Conservation (phyloP, 2,329 filamentous ascomycete species). For the Colletotrichum tamarilloi region DNA sequence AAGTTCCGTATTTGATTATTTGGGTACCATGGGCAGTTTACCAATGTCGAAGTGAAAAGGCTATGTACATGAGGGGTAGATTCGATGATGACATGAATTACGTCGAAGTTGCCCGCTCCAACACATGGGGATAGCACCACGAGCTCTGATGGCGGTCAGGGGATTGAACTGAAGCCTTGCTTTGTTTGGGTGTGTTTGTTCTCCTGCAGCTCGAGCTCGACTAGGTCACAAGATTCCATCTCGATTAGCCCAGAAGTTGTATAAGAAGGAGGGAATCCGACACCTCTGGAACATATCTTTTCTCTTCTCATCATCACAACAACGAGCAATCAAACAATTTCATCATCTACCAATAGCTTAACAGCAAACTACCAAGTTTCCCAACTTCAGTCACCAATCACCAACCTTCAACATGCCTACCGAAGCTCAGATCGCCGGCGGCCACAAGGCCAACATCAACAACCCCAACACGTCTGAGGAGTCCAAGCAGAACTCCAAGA, state of each 20-base stretch:
- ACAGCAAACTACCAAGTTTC: not conserved
- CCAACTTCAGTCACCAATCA: not conserved
- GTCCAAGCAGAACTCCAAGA: conserved; percentile 65
- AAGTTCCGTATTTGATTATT: not conserved
- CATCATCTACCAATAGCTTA: not conserved
- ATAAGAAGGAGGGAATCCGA: conserved; percentile 31
- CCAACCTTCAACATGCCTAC: conserved; percentile 54
- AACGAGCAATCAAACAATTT: not conserved
- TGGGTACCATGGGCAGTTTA: not conserved
- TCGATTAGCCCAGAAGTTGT: not conserved
- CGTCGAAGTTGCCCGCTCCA: not conserved
- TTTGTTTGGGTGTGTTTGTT: not conserved
- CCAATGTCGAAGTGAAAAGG: not conserved
- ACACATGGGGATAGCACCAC: not conserved
- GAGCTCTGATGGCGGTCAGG: not conserved
- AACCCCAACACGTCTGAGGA: conserved; percentile 67
- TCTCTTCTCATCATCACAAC: conserved; percentile 8
- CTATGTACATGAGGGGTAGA: not conserved
- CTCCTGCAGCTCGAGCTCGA: not conserved
- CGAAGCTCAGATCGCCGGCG: conserved; percentile 63
- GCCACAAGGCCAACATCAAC: conserved; percentile 69
- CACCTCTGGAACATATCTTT: not conserved
- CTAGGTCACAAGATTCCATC: not conserved
- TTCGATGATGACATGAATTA: conserved; percentile 30
- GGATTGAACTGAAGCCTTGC: not conserved